A percentile compares a stretch with the other conserved stretches of the same genome.
phyloP scores from a whole-genome alignment of 176 grass and related monocot genomes.

The Dactylis glomerata region DNA sequence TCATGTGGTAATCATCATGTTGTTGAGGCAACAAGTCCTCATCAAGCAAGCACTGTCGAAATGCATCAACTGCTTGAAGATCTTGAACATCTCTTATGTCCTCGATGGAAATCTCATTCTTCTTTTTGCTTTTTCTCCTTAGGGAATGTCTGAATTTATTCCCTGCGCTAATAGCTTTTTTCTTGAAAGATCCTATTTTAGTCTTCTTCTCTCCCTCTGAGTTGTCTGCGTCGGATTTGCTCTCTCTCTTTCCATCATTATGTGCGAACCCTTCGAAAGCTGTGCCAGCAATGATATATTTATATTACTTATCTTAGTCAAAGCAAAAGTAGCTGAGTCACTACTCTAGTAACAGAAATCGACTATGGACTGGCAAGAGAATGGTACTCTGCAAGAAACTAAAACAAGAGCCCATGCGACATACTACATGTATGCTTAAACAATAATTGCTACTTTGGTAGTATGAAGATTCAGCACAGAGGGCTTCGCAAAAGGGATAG shows the following conservation, averaged over 20 bases:
- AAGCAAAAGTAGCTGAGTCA: slow-evolving; percentile 13
- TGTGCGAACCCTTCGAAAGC: slow-evolving; percentile 63
- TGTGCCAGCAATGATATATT: slow-evolving; percentile 28
- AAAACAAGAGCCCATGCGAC: background rate
- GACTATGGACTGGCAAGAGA: background rate
- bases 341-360: background rate
- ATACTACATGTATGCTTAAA: background rate
- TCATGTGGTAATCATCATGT: slow-evolving; percentile 94
- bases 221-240: slow-evolving; percentile 77
- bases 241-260: slow-evolving; percentile 67
- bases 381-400: background rate
- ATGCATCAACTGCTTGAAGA: slow-evolving; percentile 72
- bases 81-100: slow-evolving; percentile 79
- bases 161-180: slow-evolving; percentile 79
- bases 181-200: slow-evolving; percentile 83
- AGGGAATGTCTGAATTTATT: slow-evolving; percentile 96
- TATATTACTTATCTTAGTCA: slow-evolving; percentile 17
- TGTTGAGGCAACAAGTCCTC: slow-evolving; percentile 75
- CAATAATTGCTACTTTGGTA: background rate
- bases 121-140: slow-evolving; percentile 76
- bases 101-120: slow-evolving; percentile 61
- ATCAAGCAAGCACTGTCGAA: slow-evolving; percentile 57
- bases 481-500: background rate
- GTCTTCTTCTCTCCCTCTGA: slow-evolving; percentile 82
- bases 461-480: slow-evolving; percentile 1